Percentiles rank a stretch among this genome's conserved stretches.
These are phyloP conservation scores for Pseudocercospora crystallina DNA, from an alignment of 2,329 filamentous ascomycete genomes.

Conservation along the genomic window DNA sequence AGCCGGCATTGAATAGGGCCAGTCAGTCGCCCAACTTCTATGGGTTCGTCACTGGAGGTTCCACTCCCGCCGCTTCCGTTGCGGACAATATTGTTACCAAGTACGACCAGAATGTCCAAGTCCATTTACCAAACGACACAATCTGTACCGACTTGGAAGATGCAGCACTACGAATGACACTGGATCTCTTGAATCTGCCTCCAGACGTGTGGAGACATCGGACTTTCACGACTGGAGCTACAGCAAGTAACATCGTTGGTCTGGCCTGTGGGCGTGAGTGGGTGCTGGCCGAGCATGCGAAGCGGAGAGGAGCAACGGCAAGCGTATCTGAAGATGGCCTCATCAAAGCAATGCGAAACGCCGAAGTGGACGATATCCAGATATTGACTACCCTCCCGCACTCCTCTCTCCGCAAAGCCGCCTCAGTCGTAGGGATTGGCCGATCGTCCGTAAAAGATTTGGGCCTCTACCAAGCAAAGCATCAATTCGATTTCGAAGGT, in stretches of 20 bases:
- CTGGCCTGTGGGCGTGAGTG: constrained; percentile 71
- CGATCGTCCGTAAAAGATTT: constrained; percentile 66
- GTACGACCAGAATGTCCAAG: constrained; percentile 79
- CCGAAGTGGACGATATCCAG: constrained; percentile 67
- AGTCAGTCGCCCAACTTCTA: constrained; percentile 71
- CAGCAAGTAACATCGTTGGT: constrained; percentile 64
- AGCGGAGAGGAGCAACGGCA: constrained; percentile 24
- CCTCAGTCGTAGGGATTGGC: constrained; percentile 77
- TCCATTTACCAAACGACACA: constrained; percentile 76
- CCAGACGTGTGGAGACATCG: constrained; percentile 64
- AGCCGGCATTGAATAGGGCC: constrained; percentile 60
- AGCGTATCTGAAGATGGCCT: constrained; percentile 71
- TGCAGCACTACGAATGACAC: constrained; percentile 66
- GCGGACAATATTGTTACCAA: constrained; percentile 82
- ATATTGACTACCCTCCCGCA: constrained; percentile 80
- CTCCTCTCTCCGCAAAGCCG: constrained; percentile 80
- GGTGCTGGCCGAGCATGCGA: constrained; percentile 52
- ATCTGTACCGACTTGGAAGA: constrained; percentile 76
- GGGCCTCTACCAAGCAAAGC: constrained; percentile 55
- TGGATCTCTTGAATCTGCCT: constrained; percentile 64
- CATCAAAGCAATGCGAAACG: constrained; percentile 61
- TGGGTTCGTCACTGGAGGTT: constrained; percentile 84
- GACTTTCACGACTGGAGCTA: constrained; percentile 76
- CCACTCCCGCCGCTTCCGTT: constrained; percentile 73
- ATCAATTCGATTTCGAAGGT: constrained; percentile 66